Evolutionary conservation across 106 monocot genomes (phyloP).

Genomic region (Phalaenopsis aphrodite): DNA sequence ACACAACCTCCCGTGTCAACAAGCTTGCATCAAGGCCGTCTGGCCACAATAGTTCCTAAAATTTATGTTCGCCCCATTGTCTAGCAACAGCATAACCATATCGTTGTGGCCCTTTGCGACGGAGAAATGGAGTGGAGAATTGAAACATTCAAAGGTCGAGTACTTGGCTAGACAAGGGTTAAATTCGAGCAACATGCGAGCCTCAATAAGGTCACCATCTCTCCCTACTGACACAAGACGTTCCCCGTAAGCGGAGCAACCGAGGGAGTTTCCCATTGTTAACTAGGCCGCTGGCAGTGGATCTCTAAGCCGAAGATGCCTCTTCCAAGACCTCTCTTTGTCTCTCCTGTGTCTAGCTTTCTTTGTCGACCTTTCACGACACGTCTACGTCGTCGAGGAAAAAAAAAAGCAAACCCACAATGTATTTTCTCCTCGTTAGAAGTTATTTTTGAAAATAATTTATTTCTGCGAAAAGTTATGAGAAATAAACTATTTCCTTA

Average conservation of each 20-base stretch:
- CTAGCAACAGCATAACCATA: slow-evolving; percentile 73
- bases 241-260: slow-evolving; percentile 93
- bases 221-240: slow-evolving; percentile 90
- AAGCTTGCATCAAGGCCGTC: slow-evolving; percentile 98
- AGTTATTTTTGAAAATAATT: too few species aligned
- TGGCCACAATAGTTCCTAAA: slow-evolving; percentile 91
- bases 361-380: not conserved
- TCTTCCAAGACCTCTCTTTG: not conserved
- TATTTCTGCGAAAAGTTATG: too few species aligned
- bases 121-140: slow-evolving; percentile 94
- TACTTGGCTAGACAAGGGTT: slow-evolving; percentile 83
- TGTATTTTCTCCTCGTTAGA: too few species aligned
- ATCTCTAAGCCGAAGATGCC: not conserved
- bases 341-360: not conserved
- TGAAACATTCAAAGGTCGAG: slow-evolving; percentile 94
- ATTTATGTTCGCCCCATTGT: slow-evolving; percentile 86
- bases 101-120: slow-evolving; percentile 92
- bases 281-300: not conserved
- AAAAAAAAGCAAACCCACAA: not conserved
- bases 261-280: slow-evolving; percentile 93
- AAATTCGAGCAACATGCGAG: slow-evolving; percentile 82
- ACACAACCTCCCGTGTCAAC: slow-evolving; percentile 85
- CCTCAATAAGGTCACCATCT: slow-evolving; percentile 89
- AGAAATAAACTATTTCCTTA: too few species aligned
- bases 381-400: not conserved